phyloP scores from a whole-genome alignment of 2,329 filamentous ascomycete species.

The Cadophora gregata region DNA sequence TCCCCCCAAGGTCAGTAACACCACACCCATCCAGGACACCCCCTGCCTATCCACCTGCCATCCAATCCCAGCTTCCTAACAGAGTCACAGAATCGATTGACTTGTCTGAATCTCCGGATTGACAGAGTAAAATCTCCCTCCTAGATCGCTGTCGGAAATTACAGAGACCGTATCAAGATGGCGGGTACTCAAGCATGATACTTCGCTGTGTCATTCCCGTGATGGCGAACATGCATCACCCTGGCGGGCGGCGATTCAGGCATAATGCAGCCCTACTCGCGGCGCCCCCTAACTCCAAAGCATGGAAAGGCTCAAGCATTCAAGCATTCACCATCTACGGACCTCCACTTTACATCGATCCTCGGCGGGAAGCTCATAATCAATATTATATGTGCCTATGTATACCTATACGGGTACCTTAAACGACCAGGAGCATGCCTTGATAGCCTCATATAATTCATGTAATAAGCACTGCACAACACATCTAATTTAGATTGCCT shows the following conservation, averaged over 20 bases:
- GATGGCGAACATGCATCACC: constrained; percentile 15
- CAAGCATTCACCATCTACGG: background rate
- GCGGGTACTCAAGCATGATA: background rate
- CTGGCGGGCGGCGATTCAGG: constrained; percentile 6
- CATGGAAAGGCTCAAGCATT: background rate
- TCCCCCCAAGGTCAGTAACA: constrained; percentile 2
- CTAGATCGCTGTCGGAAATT: constrained; percentile 7
- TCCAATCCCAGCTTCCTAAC: background rate
- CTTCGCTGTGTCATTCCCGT: background rate
- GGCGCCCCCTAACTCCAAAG: background rate
- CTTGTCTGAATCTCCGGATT: background rate
- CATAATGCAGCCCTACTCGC: constrained; percentile 15
- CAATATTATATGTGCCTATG: constrained; percentile 8
- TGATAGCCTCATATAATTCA: constrained; percentile 5
- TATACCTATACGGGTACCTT: constrained; percentile 9
- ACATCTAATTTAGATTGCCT: background rate
- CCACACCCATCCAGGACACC: constrained; percentile 1
- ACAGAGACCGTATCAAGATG: background rate
- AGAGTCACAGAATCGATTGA: background rate
- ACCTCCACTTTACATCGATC: background rate
- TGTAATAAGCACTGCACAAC: background rate
- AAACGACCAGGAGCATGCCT: constrained; percentile 2
- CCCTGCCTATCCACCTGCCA: constrained; percentile 13
- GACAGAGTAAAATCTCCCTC: background rate
- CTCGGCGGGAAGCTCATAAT: background rate